A percentile compares a stretch with the other conserved stretches of the same genome.
These are phyloP conservation scores for Globisporangium iwayamae DNA, from an alignment of 352 stramenopile genomes.

Conservation along the genomic window DNA sequence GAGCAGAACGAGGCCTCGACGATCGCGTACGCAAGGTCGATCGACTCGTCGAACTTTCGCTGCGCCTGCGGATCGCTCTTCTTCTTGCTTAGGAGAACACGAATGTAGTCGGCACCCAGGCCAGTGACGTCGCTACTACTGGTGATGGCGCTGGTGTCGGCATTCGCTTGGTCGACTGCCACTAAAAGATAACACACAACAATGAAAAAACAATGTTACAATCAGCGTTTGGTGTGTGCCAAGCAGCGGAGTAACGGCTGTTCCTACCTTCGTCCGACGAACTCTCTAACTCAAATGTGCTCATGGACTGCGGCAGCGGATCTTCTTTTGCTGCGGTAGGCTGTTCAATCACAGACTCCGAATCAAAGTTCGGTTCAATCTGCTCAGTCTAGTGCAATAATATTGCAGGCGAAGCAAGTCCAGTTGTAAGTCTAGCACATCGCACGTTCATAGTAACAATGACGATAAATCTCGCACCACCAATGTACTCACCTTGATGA, in stretches of 20 bases:
- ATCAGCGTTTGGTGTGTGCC: no score
- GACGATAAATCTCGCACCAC: background rate
- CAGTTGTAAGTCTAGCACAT: no score
- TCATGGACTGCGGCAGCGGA: background rate
- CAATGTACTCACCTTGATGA: slow-evolving; percentile 27
- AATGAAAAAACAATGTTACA: background rate
- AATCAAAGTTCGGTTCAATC: background rate
- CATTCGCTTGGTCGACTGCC: background rate
- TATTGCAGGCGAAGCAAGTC: background rate
- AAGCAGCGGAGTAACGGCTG: no score
- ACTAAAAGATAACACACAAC: background rate
- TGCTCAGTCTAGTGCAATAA: background rate
- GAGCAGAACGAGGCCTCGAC: slow-evolving; percentile 63
- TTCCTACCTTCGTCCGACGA: background rate
- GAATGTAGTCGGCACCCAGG: slow-evolving; percentile 10
- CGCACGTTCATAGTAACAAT: background rate
- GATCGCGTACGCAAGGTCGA: slow-evolving; percentile 48
- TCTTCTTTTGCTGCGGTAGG: background rate
- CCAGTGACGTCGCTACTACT: background rate
- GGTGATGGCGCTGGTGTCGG: background rate
- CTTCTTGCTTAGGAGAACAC: slow-evolving; percentile 12
- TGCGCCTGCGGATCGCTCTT: slow-evolving; percentile 14
- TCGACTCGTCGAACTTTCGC: slow-evolving; percentile 32
- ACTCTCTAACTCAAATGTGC: background rate
- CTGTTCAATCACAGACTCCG: background rate